Evolutionary conservation across 1,284 basidiomycete species (phyloP).

Genomic region (Sporisorium scitamineum): DNA sequence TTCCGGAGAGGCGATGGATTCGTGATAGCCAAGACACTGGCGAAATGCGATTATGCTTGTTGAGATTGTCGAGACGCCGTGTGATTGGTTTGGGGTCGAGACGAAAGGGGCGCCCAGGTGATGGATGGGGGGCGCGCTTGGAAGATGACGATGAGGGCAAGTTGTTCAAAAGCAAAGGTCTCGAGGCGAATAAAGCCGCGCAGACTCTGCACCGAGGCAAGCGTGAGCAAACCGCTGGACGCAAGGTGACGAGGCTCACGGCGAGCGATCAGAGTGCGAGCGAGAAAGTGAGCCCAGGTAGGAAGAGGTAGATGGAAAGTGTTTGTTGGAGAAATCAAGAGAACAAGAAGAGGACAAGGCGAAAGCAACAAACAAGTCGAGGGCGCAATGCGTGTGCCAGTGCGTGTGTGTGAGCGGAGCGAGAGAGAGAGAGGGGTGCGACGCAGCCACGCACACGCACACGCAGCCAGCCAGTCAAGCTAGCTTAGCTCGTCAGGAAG

Average conservation of each 20-base stretch:
- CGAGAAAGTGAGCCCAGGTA: neutral
- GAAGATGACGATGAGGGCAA: neutral
- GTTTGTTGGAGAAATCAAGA: conserved; percentile 2
- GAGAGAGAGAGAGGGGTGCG: conserved; percentile 26
- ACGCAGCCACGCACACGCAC: conserved; percentile 13
- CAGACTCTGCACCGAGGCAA: conserved; percentile 1
- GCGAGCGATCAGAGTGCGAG: neutral
- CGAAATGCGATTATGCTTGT: neutral
- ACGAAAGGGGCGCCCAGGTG: neutral
- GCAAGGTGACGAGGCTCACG: neutral
- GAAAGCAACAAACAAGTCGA: neutral
- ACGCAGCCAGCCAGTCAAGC: conserved; percentile 5
- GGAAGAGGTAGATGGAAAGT: neutral
- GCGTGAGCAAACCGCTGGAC: conserved; percentile 3
- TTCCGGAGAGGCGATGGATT: neutral
- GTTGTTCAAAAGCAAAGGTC: neutral
- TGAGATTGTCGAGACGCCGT: neutral
- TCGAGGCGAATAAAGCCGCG: neutral
- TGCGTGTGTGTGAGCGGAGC: conserved; percentile 9
- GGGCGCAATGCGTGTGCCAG: neutral
- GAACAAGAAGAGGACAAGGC: conserved; percentile 9
- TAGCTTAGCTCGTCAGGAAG: too few species aligned
- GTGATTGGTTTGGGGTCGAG: neutral
- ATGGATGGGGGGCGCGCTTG: neutral
- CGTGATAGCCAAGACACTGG: neutral